Evolutionary conservation across 169 alveolate genomes (phyloP), one percentile per base, ranked within the genome.

Genomic region (Neospora caninum): DNA sequence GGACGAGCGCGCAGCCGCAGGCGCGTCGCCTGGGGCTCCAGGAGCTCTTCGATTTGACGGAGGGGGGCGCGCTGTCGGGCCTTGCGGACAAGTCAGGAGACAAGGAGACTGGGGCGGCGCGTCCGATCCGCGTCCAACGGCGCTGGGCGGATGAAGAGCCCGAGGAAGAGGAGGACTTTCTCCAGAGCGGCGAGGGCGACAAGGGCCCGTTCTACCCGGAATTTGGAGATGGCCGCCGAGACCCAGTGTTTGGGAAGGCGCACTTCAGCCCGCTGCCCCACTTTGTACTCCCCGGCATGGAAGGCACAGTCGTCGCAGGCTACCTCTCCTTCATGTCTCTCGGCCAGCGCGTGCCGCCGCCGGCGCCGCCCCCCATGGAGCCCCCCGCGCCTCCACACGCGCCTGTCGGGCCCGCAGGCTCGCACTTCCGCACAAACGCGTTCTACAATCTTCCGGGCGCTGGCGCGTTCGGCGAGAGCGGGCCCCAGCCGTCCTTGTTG

Each of bases 11-110:
- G 82, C 84, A 64, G 93, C 84, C 38, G 93, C 87, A 88, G 87
- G 43, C 84, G 70, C 53, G 84, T 82, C 84, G 84, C 38, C 41
- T 91, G 42, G 94, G 94, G 41, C 67, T 91, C 82, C 94, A 91
- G 94, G 82, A 91, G 80, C 83, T 91, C 29, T 64, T 70, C 27
- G 94, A 91, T 58, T 69, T 91, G 39, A 70, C 91, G 53, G 91
- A 53, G 7, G 67, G 39, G 91, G 22, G 41, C 10, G 89, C 89
- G 34, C 49, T 36, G 22, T 31, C 84, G 22, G 43, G 45, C 43
- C 39, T 13, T n/a, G 84, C 43, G 39, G 84, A 36, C 84, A 36
- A 73, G 42, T 22, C 25, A 22, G 84, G 84, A 13, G 84, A 36
- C 49, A 42, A 22, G 41, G 89, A 36, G 42, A 1, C 89, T 25